Evolutionary conservation across 108 stramenopile species (phyloP).

Genomic region (Mayamaea pseudoterrestris): DNA sequence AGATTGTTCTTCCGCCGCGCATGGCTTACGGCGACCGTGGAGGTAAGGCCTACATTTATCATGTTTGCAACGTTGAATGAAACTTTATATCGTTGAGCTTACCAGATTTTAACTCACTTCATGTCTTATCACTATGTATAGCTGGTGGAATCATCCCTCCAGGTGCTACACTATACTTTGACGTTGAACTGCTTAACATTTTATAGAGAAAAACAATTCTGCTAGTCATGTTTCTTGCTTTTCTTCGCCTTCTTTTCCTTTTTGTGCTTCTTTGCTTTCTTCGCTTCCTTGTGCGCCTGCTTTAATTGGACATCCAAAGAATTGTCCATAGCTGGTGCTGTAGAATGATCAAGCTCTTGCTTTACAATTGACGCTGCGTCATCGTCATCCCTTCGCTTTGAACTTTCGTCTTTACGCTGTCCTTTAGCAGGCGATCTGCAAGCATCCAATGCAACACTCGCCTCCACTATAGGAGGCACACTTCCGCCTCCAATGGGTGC

Average conservation of each 20-base stretch:
- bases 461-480: neutral
- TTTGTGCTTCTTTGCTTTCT: conserved; percentile 20
- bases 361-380: too few relatives aligned
- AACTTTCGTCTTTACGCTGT: neutral
- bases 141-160: conserved; percentile 87
- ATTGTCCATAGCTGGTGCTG: too few relatives aligned
- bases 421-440: neutral
- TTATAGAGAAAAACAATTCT: conserved; percentile 16
- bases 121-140: too few relatives aligned
- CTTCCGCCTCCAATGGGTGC: conserved; percentile 24
- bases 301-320: neutral
- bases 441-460: neutral
- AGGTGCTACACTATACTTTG: conserved; percentile 87
- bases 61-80: too few relatives aligned
- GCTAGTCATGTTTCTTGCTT: conserved; percentile 6
- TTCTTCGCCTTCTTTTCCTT: conserved; percentile 15
- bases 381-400: too few relatives aligned
- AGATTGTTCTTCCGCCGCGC: conserved; percentile 72
- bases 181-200: conserved; percentile 77
- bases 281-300: conserved; percentile 8
- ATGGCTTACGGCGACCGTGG: conserved; percentile 88
- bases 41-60: too few relatives aligned
- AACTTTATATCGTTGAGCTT: too few relatives aligned
- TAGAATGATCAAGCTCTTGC: too few relatives aligned
- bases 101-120: too few relatives aligned